Evolutionary conservation across 192 early-diverging fungal species (phyloP), one percentile per base, ranked within the genome.

Genomic region (Backusella australiensis): DNA sequence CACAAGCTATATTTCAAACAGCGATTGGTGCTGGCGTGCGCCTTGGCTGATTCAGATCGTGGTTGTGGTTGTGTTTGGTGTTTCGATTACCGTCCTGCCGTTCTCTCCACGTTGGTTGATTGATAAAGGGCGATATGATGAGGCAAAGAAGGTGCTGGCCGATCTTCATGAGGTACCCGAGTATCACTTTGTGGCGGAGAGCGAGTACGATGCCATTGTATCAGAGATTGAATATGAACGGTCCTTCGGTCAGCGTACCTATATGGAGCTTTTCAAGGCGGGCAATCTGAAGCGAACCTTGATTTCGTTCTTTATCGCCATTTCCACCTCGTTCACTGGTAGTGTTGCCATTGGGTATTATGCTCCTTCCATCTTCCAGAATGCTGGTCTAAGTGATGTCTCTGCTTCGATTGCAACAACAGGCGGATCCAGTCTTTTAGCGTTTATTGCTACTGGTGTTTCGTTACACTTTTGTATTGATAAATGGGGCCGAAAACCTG

Each of bases 101-200:
- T 92, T 86, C 77, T 94, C 93, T 1, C 93, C 95, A 1, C 94
- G 95, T 74, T 96, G 95, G 94, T 85, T 96, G 69, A 82, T 95
- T 36, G 87, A 89, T 75, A 72, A 90, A 23, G 89, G 84, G 29
- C 84, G 89, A 29, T 65, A 81, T 1, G 93, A 93, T 15, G 91
- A 96, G 78, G 93, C 92, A 6, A 86, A 87, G 17, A n/a, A 71
- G 19, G 91, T 94, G 0, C 76, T 96, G 15, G 89, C 89, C 6
- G 78, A 89, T 32, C 82, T 95, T 67, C 90, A 95, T 21, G 85
- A 90, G 32, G 75, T 70, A 6, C 86, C 89, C 11, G 75, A 87
- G 36, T 73, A 74, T 29, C 87, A 87, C 41, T 76, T 85, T 6
- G 81, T 75, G 11, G 90, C 94, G 9, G 19, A 79, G 3, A 81